phyloP scores from a whole-genome alignment of 2,329 filamentous ascomycete genomes.

The Paecilomyces variotii region DNA sequence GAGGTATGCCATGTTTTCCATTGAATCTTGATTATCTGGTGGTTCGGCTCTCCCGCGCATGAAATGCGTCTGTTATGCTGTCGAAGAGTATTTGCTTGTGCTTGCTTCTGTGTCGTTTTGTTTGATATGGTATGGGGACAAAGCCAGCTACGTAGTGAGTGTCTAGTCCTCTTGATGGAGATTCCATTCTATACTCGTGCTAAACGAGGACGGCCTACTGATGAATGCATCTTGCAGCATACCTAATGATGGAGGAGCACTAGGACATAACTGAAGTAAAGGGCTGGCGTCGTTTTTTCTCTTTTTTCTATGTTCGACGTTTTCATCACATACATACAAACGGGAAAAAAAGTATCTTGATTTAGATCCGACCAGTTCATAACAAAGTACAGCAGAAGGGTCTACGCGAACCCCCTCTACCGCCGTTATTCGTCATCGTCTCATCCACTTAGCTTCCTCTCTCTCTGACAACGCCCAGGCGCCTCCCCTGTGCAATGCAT shows the following conservation, averaged over 20 bases:
- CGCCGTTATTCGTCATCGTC: neutral
- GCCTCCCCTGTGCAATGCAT: neutral
- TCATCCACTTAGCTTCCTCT: neutral
- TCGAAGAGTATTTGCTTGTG: too few species aligned
- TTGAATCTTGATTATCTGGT: neutral
- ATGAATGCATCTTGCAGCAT: neutral
- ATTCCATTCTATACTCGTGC: neutral
- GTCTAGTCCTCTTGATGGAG: neutral
- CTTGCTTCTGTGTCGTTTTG: too few species aligned
- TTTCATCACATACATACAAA: neutral
- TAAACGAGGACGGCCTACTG: neutral
- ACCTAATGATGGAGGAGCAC: neutral
- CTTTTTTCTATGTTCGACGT: neutral
- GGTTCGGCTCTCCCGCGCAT: neutral
- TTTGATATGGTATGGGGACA: too few species aligned
- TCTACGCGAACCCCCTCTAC: neutral
- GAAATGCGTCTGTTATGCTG: too few species aligned
- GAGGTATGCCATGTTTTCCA: neutral
- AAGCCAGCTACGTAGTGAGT: too few species aligned
- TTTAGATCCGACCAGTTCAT: neutral
- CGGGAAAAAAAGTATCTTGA: neutral
- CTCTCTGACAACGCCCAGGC: neutral
- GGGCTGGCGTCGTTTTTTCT: neutral
- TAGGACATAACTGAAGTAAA: neutral
- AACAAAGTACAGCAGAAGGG: neutral